These are phyloP conservation scores for Endoconidiophora laricicola DNA, from an alignment of 2,329 filamentous ascomycete species.

Conservation along the genomic window DNA sequence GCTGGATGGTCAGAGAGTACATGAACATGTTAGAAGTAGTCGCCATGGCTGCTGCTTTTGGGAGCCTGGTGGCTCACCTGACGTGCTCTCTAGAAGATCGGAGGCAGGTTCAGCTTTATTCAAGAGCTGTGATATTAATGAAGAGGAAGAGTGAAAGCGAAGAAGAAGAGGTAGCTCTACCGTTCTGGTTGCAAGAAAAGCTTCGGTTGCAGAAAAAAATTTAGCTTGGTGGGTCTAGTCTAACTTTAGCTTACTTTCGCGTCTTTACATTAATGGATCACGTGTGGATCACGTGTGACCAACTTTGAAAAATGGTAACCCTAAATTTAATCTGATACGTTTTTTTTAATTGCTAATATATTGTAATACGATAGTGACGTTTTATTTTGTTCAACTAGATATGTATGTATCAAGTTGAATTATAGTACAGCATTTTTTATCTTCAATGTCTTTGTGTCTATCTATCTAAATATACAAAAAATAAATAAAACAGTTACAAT, in stretches of 20 bases:
- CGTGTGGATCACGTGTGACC: neutral
- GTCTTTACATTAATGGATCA: neutral
- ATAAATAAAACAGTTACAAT: too few species aligned
- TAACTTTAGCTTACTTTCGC: neutral
- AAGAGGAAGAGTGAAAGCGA: neutral
- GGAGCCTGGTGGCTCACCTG: slow-evolving; percentile 14
- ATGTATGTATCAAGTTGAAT: too few species aligned
- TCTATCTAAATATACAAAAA: too few species aligned
- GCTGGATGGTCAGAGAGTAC: slow-evolving; percentile 92
- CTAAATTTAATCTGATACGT: too few species aligned
- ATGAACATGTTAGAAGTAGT: slow-evolving; percentile 98
- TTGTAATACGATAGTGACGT: too few species aligned
- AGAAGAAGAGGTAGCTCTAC: neutral
- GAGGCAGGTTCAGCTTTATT: slow-evolving; percentile 12
- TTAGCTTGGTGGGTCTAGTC: slow-evolving; percentile 4
- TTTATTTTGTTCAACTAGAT: too few species aligned
- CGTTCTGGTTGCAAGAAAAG: neutral
- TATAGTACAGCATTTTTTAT: too few species aligned
- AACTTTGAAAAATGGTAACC: too few species aligned
- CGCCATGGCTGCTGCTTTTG: slow-evolving; percentile 51
- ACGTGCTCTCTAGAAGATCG: slow-evolving; percentile 9
- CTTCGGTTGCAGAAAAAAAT: slow-evolving; percentile 9
- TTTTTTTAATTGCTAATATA: too few species aligned
- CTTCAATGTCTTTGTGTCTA: too few species aligned
- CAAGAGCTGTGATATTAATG: slow-evolving; percentile 10